A percentile compares a stretch with the other conserved stretches of the same genome.
phyloP scores from a whole-genome alignment of 495 filamentous ascomycete species.

The Friedmanniomyces endolithicus region DNA sequence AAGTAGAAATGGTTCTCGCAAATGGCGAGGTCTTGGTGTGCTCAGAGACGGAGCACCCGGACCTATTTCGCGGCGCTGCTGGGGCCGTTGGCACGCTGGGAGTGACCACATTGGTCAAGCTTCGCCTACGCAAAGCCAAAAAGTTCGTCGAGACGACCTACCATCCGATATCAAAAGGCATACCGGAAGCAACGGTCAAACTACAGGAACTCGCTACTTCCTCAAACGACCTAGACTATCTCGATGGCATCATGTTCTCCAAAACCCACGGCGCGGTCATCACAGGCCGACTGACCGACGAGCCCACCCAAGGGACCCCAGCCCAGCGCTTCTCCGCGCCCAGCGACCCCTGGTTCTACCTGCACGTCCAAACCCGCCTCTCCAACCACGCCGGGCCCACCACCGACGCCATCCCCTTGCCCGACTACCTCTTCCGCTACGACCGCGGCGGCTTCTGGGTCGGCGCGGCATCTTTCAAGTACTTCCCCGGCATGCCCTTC shows the following conservation, averaged over 20 bases:
- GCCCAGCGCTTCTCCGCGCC: constrained; percentile 35
- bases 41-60: constrained; percentile 24
- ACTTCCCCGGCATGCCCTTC: constrained; percentile 43
- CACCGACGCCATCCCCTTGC: constrained; percentile 34
- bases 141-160: constrained; percentile 42
- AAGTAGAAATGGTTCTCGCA: constrained; percentile 42
- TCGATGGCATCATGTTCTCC: constrained; percentile 43
- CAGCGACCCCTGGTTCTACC: constrained; percentile 50
- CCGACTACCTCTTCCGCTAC: constrained; percentile 51
- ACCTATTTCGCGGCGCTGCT: constrained; percentile 43
- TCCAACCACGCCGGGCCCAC: not conserved
- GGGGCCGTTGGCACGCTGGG: constrained; percentile 43
- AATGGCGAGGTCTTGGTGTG: constrained; percentile 39
- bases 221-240: constrained; percentile 36
- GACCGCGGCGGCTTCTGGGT: constrained; percentile 52
- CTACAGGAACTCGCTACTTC: constrained; percentile 26
- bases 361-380: constrained; percentile 32
- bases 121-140: constrained; percentile 38
- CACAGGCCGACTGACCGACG: constrained; percentile 36
- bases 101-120: constrained; percentile 41
- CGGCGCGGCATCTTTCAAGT: constrained; percentile 38
- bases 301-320: not conserved
- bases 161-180: constrained; percentile 28
- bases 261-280: constrained; percentile 35
- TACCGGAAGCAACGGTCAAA: constrained; percentile 32